Evolutionary conservation across 768 basidiomycete species (phyloP).

Genomic region (Macrolepiota dolichaula): DNA sequence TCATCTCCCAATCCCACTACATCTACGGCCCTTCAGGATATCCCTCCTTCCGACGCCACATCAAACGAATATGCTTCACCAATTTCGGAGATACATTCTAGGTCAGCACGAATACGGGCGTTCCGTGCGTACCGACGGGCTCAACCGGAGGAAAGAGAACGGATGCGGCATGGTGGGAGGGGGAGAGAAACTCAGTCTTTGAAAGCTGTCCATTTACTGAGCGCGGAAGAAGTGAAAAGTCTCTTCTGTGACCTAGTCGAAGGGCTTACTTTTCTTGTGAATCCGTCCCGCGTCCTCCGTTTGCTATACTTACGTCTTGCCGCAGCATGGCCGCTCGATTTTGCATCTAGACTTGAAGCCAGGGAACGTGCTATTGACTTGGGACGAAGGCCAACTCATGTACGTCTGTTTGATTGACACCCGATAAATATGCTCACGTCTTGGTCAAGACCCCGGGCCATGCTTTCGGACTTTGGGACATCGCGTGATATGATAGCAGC

Average conservation of each 20-base stretch:
- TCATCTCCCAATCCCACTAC: constrained; percentile 22
- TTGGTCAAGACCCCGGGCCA: constrained; percentile 72
- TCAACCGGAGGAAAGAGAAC: constrained; percentile 59
- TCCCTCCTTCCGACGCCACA: constrained; percentile 17
- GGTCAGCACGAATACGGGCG: constrained; percentile 71
- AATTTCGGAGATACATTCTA: constrained; percentile 34
- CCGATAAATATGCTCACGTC: neutral
- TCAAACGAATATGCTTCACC: constrained; percentile 6
- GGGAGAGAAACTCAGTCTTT: constrained; percentile 26
- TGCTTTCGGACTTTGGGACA: constrained; percentile 95
- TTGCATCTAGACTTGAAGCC: constrained; percentile 93
- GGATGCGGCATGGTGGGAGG: constrained; percentile 37
- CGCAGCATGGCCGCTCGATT: constrained; percentile 78
- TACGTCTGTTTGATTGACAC: constrained; percentile 29
- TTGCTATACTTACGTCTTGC: constrained; percentile 8
- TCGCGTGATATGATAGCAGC: constrained; percentile 85
- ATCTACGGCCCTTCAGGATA: constrained; percentile 15
- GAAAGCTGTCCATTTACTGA: constrained; percentile 81
- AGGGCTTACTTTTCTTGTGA: constrained; percentile 84
- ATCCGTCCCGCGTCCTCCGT: constrained; percentile 19
- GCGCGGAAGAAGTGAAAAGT: constrained; percentile 78
- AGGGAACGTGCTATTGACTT: constrained; percentile 88
- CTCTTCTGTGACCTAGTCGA: constrained; percentile 82
- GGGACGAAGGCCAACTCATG: constrained; percentile 86
- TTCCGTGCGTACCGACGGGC: constrained; percentile 70